These are phyloP conservation scores for Leccinum arenicola DNA, from an alignment of 768 basidiomycete species.

Conservation along the genomic window DNA sequence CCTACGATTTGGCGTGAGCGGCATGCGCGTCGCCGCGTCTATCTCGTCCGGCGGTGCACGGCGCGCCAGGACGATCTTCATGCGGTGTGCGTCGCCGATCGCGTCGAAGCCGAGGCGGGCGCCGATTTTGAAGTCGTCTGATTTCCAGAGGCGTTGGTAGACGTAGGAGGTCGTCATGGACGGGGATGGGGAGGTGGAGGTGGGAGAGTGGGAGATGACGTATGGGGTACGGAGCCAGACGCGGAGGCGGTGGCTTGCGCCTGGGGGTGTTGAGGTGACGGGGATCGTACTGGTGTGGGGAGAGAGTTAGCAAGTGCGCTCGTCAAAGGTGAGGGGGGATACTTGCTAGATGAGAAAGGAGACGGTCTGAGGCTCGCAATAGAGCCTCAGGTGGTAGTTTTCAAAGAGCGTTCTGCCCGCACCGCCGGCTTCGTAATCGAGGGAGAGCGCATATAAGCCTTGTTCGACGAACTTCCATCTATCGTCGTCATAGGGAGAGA, in stretches of 20 bases:
- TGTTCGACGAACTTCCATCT: slow-evolving; percentile 52
- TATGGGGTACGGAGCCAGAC: slow-evolving; percentile 56
- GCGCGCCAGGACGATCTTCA: slow-evolving; percentile 48
- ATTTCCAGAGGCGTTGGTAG: slow-evolving; percentile 67
- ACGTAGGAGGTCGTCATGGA: slow-evolving; percentile 47
- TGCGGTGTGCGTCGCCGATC: slow-evolving; percentile 31
- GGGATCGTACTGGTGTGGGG: slow-evolving; percentile 47
- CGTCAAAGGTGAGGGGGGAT: too few relatives aligned
- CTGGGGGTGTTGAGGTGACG: slow-evolving; percentile 48
- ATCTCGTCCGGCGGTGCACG: not conserved
- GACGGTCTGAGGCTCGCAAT: slow-evolving; percentile 51
- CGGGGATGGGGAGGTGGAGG: slow-evolving; percentile 23
- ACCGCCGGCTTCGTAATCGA: slow-evolving; percentile 67
- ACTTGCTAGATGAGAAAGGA: slow-evolving; percentile 63
- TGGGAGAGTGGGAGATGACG: slow-evolving; percentile 15
- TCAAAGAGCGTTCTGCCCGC: slow-evolving; percentile 55
- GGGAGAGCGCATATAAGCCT: slow-evolving; percentile 49
- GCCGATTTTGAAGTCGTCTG: slow-evolving; percentile 60
- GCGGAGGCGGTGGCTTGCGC: slow-evolving; percentile 61
- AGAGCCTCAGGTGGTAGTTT: slow-evolving; percentile 49
- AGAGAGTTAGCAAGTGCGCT: not conserved
- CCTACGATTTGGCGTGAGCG: slow-evolving; percentile 3
- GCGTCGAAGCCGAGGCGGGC: slow-evolving; percentile 52
- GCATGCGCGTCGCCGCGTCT: not conserved
- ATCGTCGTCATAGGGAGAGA: not conserved